phyloP scores from a whole-genome alignment of 768 basidiomycete genomes.

The Coprinellus aureogranulatus region DNA sequence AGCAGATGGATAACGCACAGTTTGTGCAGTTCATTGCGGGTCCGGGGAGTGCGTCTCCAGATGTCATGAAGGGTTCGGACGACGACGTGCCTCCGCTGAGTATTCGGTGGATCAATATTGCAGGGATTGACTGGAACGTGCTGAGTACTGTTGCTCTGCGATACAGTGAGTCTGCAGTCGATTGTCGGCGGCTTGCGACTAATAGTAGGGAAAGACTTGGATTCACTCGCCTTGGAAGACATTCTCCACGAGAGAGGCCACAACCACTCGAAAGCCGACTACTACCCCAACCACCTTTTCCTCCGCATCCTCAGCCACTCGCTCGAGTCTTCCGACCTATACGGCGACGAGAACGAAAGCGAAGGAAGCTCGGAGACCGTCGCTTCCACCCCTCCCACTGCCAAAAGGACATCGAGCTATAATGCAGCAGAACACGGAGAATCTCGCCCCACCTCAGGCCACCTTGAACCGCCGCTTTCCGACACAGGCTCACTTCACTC shows the following conservation, averaged over 20 bases:
- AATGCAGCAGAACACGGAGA: background rate
- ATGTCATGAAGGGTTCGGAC: constrained; percentile 3
- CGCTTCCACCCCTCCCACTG: too few relatives aligned
- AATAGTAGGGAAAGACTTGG: constrained; percentile 43
- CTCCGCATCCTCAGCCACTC: constrained; percentile 56
- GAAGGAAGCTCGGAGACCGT: too few relatives aligned
- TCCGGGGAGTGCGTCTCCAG: background rate
- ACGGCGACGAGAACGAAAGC: background rate
- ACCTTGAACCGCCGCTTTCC: too few relatives aligned
- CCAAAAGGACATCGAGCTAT: too few relatives aligned
- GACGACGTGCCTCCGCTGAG: constrained; percentile 34
- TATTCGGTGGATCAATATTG: constrained; percentile 63
- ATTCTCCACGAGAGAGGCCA: constrained; percentile 54
- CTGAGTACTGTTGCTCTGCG: constrained; percentile 56
- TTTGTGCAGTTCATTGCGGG: constrained; percentile 46
- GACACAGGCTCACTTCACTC: too few relatives aligned
- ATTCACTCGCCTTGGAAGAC: constrained; percentile 66
- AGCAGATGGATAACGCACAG: constrained; percentile 48
- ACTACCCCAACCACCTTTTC: constrained; percentile 59
- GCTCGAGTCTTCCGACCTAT: constrained; percentile 17
- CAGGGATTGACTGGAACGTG: constrained; percentile 62
- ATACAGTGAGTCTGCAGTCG: constrained; percentile 42
- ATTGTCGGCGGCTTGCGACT: constrained; percentile 2
- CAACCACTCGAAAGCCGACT: constrained; percentile 46
- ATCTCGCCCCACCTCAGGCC: too few relatives aligned